Evolutionary conservation across 2,329 filamentous ascomycete genomes (phyloP), one percentile per base, ranked within the genome.

Genomic region (Kalaharituber pfeilii): DNA sequence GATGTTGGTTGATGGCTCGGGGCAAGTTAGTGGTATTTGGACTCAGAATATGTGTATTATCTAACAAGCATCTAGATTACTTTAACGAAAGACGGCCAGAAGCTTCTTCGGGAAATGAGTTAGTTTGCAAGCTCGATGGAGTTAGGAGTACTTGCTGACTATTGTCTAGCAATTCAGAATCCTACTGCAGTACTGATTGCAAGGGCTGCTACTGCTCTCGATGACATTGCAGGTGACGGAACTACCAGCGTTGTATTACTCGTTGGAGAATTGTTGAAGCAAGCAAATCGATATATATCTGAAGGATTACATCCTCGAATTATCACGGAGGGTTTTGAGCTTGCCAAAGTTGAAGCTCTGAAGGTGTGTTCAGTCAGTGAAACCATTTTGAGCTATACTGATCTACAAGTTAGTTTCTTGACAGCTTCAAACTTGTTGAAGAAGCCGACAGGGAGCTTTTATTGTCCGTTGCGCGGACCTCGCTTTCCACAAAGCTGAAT

Each of bases 181-280:
- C 91, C 91, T 26, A 98, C 91, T 50, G 61, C 69, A 72, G 74
- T 82, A 59, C 81, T 82, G 77, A 82, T 82, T 65, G 80, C 80
- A 59, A 72, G 80, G 67, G 60, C 60, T 65, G 91, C 91, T 55
- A 98, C 91, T 33, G 91, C 91, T 62, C 89, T 98, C 69, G 91
- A 98, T 69, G 91, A 98, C 66, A 98, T 98, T 64, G 94, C 86
- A 64, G 91, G 91, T 66, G 91, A 98, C 69, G 91, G 91, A 66
- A 98, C 91, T 64, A 98, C 91, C 42, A 95, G 87, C 49, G 89
- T 95, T 27, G 91, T 98, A 52, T 73, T 98, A 64, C 73, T 96
- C 68, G 88, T 98, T 51, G 91, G 91, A 69, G 91, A 98, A 74
- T 79, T 98, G 57, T 73, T 98, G 67, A 98, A 96, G 77, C 91